phyloP scores from a whole-genome alignment of 805 yeast genomes.

The Lipomyces mesembrius region DNA sequence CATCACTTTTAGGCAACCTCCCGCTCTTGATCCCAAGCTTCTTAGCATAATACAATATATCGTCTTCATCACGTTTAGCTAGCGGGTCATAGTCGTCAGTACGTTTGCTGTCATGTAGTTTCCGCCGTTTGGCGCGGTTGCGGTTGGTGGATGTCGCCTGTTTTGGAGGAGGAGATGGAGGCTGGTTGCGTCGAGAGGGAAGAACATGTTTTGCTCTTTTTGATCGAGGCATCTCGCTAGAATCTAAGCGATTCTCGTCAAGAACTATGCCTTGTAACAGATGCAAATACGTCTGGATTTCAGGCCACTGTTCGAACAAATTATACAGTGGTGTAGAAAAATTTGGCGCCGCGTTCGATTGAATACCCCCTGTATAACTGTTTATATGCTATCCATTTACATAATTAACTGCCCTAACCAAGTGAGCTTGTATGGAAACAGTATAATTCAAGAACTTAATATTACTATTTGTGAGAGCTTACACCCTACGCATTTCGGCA shows the following conservation, averaged over 20 bases:
- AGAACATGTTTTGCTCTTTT: slow-evolving; percentile 18
- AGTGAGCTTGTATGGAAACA: too few species aligned
- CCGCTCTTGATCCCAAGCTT: slow-evolving; percentile 67
- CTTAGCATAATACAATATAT: slow-evolving; percentile 80
- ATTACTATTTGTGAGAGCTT: neutral
- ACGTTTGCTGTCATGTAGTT: slow-evolving; percentile 30
- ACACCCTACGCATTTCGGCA: neutral
- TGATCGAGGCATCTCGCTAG: slow-evolving; percentile 17
- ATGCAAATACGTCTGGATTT: neutral
- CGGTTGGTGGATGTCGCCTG: neutral
- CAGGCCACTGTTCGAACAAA: too few species aligned
- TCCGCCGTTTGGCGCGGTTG: slow-evolving; percentile 16
- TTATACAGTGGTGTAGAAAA: neutral
- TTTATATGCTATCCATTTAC: neutral
- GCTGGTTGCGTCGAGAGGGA: slow-evolving; percentile 29
- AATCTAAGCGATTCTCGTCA: neutral
- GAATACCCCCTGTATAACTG: slow-evolving; percentile 1
- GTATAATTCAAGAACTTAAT: too few species aligned
- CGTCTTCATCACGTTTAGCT: slow-evolving; percentile 69
- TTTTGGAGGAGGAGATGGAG: neutral
- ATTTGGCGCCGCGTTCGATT: neutral
- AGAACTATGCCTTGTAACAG: neutral
- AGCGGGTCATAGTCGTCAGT: slow-evolving; percentile 48
- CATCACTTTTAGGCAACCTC: slow-evolving; percentile 59
- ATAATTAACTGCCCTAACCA: too few species aligned